These are phyloP conservation scores for Seminavis robusta DNA, from an alignment of 108 stramenopile genomes.

Conservation along the genomic window DNA sequence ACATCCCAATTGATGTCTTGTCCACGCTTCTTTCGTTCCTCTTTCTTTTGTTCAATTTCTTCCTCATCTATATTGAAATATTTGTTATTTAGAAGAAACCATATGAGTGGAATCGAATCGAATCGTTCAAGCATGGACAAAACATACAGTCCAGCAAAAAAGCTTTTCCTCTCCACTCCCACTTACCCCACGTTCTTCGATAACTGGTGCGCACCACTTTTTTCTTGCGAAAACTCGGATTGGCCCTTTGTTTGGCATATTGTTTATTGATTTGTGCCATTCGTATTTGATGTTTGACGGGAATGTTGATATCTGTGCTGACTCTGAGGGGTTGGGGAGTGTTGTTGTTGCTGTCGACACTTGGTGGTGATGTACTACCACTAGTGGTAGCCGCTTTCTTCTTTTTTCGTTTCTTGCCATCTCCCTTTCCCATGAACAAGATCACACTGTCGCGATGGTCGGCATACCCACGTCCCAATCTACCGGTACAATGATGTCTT, in stretches of 20 bases:
- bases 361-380: neutral
- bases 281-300: slow-evolving; percentile 67
- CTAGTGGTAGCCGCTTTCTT: slow-evolving; percentile 27
- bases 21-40: slow-evolving; percentile 47
- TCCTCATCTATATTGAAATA: slow-evolving; percentile 61
- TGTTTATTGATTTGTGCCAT: slow-evolving; percentile 65
- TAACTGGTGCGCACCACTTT: slow-evolving; percentile 56
- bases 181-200: slow-evolving; percentile 43
- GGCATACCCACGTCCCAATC: too few relatives aligned
- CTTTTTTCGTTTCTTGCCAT: slow-evolving; percentile 67
- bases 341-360: slow-evolving; percentile 7
- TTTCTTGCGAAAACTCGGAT: slow-evolving; percentile 48
- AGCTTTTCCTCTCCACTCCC: neutral
- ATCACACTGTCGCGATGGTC: neutral
- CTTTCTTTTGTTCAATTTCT: slow-evolving; percentile 54
- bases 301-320: slow-evolving; percentile 66
- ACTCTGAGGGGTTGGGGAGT: slow-evolving; percentile 53
- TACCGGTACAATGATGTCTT: too few relatives aligned
- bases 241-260: slow-evolving; percentile 26
- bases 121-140: too few relatives aligned
- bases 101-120: neutral
- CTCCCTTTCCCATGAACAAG: slow-evolving; percentile 70
- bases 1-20: slow-evolving; percentile 83
- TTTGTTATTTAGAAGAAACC: neutral
- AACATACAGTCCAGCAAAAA: neutral